Percentiles rank a stretch among this genome's conserved stretches.
Evolutionary conservation across 805 yeast species (phyloP).

Genomic region (Cyberlindnera amylophila): DNA sequence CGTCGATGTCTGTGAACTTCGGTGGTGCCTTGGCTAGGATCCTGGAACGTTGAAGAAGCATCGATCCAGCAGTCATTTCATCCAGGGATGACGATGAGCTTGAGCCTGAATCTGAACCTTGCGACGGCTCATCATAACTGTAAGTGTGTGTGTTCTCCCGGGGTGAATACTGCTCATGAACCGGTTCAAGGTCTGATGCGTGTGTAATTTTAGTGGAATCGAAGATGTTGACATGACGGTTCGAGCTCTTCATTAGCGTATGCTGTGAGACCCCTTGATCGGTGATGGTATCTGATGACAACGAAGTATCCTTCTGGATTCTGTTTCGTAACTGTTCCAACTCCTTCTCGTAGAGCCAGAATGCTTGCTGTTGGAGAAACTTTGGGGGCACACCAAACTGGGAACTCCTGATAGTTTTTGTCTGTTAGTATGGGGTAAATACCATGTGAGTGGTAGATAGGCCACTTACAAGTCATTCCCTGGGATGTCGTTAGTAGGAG

Average conservation of each 20-base stretch:
- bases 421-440: conserved; percentile 1
- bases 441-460: neutral
- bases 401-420: conserved; percentile 2
- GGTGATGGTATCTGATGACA: conserved; percentile 15
- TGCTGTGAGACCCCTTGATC: conserved; percentile 2
- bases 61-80: conserved; percentile 13
- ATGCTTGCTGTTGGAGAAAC: conserved; percentile 28
- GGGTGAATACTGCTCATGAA: neutral
- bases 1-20: conserved; percentile 16
- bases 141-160: neutral
- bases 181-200: neutral
- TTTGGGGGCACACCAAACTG: conserved; percentile 23
- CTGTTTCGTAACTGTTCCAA: conserved; percentile 23
- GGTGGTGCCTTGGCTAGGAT: conserved; percentile 23
- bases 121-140: neutral
- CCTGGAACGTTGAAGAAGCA: conserved; percentile 24
- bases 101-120: conserved; percentile 1
- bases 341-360: conserved; percentile 28
- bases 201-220: neutral
- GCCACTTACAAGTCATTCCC: conserved; percentile 13
- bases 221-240: neutral
- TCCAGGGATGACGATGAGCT: conserved; percentile 4
- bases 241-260: neutral
- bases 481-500: conserved; percentile 4
- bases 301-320: conserved; percentile 19